These are phyloP conservation scores for Eutrema yunnanense DNA, from an alignment of 345 rosid species.

Conservation along the genomic window DNA sequence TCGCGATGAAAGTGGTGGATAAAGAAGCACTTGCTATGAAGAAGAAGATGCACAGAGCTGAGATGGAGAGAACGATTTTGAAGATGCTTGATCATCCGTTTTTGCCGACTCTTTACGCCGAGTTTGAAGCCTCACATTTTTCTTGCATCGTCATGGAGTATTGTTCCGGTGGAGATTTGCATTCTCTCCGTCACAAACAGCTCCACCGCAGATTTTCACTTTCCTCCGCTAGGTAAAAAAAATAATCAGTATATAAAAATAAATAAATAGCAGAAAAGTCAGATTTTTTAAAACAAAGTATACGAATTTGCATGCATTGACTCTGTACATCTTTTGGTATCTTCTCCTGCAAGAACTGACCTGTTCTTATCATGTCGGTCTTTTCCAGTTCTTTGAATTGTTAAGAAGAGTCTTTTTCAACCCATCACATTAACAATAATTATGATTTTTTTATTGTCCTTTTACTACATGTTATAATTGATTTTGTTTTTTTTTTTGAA, in stretches of 20 bases:
- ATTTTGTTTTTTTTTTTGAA: neutral
- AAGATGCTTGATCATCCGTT: slow-evolving; percentile 94
- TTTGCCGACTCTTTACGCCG: slow-evolving; percentile 79
- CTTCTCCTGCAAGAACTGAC: slow-evolving; percentile 28
- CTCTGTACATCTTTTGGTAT: slow-evolving; percentile 38
- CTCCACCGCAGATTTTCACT: slow-evolving; percentile 57
- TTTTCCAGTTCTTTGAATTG: slow-evolving; percentile 27
- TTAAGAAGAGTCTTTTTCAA: neutral
- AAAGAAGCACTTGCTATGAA: slow-evolving; percentile 59
- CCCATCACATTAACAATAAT: neutral
- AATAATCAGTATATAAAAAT: neutral
- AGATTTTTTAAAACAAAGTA: neutral
- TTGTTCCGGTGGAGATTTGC: slow-evolving; percentile 91
- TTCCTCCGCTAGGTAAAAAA: slow-evolving; percentile 63
- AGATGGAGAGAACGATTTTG: slow-evolving; percentile 73
- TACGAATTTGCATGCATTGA: slow-evolving; percentile 29
- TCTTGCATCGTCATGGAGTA: slow-evolving; percentile 94
- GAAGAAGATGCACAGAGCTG: slow-evolving; percentile 74
- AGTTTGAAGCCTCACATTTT: slow-evolving; percentile 82
- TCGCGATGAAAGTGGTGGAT: slow-evolving; percentile 95
- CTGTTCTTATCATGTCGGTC: slow-evolving; percentile 43
- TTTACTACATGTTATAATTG: neutral
- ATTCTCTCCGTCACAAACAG: slow-evolving; percentile 67
- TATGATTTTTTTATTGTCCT: neutral
- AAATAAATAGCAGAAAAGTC: neutral